These are phyloP conservation scores for Coemansia sp. DNA, from an alignment of 192 early-diverging fungal species.

Conservation along the genomic window DNA sequence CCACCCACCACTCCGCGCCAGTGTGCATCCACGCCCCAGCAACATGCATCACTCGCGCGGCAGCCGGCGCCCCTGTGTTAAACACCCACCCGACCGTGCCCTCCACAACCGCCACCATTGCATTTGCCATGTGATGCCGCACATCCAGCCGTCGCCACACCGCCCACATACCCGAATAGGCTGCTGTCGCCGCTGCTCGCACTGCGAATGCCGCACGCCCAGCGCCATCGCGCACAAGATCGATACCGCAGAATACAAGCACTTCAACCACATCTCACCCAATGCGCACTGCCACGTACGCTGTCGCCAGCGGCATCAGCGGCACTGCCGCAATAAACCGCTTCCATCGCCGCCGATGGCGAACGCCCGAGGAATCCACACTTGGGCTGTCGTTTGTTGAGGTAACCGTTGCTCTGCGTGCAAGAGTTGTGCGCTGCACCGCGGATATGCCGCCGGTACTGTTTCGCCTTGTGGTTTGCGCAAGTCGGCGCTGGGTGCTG, in stretches of 20 bases:
- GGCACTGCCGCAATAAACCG: conserved; percentile 41
- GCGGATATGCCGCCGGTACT: not conserved
- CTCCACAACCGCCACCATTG: conserved; percentile 20
- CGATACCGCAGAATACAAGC: conserved; percentile 40
- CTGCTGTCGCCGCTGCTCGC: not conserved
- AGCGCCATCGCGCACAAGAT: conserved; percentile 3
- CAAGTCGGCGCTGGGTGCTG: conserved; percentile 18
- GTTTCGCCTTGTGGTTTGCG: not conserved
- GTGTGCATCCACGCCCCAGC: not conserved
- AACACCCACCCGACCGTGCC: conserved; percentile 34
- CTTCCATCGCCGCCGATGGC: conserved; percentile 17
- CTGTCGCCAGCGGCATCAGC: conserved; percentile 42
- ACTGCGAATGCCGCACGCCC: not conserved
- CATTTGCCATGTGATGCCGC: conserved; percentile 6
- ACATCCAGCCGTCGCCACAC: conserved; percentile 11
- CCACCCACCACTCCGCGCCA: conserved; percentile 24
- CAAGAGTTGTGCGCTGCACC: not conserved
- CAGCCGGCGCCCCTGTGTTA: conserved; percentile 15
- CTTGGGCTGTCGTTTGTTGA: not conserved
- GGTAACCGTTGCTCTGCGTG: not conserved
- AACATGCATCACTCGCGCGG: not conserved
- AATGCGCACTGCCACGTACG: conserved; percentile 27
- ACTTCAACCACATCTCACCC: conserved; percentile 47
- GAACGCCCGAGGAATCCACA: not conserved
- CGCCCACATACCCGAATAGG: not conserved